A percentile compares a stretch with the other conserved stretches of the same genome.
These are phyloP conservation scores for Mycena venus DNA, from an alignment of 768 basidiomycete species.

Conservation along the genomic window DNA sequence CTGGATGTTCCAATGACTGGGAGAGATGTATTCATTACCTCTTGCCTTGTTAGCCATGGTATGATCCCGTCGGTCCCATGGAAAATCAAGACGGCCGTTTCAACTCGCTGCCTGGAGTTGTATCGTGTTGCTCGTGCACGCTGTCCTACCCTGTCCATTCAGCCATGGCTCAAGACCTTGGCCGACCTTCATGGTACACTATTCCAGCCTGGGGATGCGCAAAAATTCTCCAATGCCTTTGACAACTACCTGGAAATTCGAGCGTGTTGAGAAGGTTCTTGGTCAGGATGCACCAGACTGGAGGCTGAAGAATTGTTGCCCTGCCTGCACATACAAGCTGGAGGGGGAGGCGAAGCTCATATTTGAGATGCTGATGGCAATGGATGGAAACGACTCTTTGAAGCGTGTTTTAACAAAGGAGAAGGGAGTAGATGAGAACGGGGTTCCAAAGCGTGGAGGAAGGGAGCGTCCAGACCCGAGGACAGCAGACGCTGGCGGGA, in stretches of 20 bases:
- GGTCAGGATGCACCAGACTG: not conserved
- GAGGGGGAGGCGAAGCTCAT: not conserved
- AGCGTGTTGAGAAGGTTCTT: not conserved
- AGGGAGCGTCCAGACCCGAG: no score
- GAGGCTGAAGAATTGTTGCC: constrained; percentile 18
- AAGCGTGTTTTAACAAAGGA: not conserved
- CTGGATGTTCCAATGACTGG: not conserved
- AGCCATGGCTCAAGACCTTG: not conserved
- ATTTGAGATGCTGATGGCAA: constrained; percentile 1
- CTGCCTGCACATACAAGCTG: constrained; percentile 26
- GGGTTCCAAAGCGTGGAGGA: not conserved
- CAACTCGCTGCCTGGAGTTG: not conserved
- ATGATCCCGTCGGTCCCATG: not conserved
- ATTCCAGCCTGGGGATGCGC: not conserved
- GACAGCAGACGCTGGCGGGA: no score
- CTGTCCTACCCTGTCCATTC: not conserved
- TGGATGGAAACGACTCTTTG: not conserved
- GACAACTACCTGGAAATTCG: not conserved
- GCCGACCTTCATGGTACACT: not conserved
- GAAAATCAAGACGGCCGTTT: not conserved
- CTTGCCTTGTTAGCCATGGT: not conserved
- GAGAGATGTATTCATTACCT: not conserved
- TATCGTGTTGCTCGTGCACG: not conserved
- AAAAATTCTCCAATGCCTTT: not conserved
- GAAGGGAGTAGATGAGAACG: not conserved